A percentile compares a stretch with the other conserved stretches of the same genome.
Evolutionary conservation across 139 green algal species (phyloP).

Genomic region (Chlorella sp.): DNA sequence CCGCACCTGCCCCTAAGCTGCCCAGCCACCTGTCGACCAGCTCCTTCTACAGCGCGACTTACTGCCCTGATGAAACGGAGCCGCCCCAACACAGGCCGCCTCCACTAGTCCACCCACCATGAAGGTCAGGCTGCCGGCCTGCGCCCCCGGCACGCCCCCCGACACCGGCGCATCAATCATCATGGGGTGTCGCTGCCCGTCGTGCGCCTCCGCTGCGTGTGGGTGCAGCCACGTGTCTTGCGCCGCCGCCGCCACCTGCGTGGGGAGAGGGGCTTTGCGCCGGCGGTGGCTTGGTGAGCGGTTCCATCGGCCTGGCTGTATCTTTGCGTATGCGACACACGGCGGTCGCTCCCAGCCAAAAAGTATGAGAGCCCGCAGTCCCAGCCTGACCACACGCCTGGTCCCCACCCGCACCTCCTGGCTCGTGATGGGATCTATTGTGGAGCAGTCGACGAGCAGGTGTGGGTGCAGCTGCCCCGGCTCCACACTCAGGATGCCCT

Average conservation of each 20-base stretch:
- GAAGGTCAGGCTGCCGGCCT: slow-evolving; percentile 75
- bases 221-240: slow-evolving; percentile 30
- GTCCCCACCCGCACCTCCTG: neutral
- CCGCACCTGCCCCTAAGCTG: no score
- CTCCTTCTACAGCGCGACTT: no score
- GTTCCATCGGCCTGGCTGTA: no score
- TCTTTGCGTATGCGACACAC: no score
- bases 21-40: no score
- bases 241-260: slow-evolving; percentile 37
- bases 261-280: no score
- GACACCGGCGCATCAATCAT: slow-evolving; percentile 71
- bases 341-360: no score
- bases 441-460: slow-evolving; percentile 65
- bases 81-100: no score
- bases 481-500: slow-evolving; percentile 22
- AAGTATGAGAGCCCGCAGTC: no score
- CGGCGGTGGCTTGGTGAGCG: no score
- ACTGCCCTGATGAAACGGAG: no score
- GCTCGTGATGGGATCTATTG: slow-evolving; percentile 58
- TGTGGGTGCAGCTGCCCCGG: slow-evolving; percentile 14
- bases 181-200: slow-evolving; percentile 53
- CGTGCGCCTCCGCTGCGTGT: slow-evolving; percentile 34
- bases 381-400: neutral
- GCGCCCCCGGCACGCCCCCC: slow-evolving; percentile 67
- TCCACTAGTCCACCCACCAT: slow-evolving; percentile 56